A percentile compares a stretch with the other conserved stretches of the same genome.
These are phyloP conservation scores for Tuber microsphaerosporum DNA, from an alignment of 495 filamentous ascomycete genomes.

Conservation along the genomic window DNA sequence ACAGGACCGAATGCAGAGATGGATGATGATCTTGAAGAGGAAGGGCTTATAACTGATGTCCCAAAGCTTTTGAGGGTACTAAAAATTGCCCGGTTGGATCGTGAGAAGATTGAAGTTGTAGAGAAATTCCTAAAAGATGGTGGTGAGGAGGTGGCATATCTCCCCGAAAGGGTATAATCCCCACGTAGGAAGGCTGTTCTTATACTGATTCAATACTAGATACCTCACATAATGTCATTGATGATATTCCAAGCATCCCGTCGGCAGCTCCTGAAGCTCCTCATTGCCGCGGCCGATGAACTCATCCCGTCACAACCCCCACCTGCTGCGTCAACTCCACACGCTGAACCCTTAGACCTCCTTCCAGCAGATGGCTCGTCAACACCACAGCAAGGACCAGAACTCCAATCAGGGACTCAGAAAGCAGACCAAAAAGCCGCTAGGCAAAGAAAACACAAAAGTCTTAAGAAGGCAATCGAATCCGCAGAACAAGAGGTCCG, in stretches of 20 bases:
- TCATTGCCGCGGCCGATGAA: slow-evolving; percentile 46
- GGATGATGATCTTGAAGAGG: slow-evolving; percentile 34
- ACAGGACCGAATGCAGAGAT: slow-evolving; percentile 25
- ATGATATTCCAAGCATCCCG: slow-evolving; percentile 88
- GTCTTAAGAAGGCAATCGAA: slow-evolving; percentile 53
- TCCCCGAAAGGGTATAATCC: slow-evolving; percentile 54
- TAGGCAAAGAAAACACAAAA: slow-evolving; percentile 46
- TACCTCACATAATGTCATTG: slow-evolving; percentile 74
- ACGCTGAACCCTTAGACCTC: slow-evolving; percentile 3
- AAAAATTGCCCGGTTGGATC: slow-evolving; percentile 65
- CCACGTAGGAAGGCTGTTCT: neutral
- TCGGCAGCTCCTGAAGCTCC: slow-evolving; percentile 60
- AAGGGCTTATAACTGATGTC: slow-evolving; percentile 59
- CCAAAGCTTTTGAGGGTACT: slow-evolving; percentile 58
- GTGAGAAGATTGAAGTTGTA: slow-evolving; percentile 79
- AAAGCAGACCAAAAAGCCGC: slow-evolving; percentile 30
- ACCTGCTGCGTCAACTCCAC: slow-evolving; percentile 20
- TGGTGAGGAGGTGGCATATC: slow-evolving; percentile 69
- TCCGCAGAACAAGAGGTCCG: slow-evolving; percentile 63
- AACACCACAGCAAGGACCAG: slow-evolving; percentile 1
- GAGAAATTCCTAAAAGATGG: slow-evolving; percentile 71
- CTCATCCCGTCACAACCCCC: slow-evolving; percentile 7
- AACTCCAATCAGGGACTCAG: neutral
- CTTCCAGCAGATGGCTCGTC: neutral
- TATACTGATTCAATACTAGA: slow-evolving; percentile 42